These are phyloP conservation scores for Colletotrichum tabaci DNA, from an alignment of 2,329 filamentous ascomycete genomes.

Conservation along the genomic window DNA sequence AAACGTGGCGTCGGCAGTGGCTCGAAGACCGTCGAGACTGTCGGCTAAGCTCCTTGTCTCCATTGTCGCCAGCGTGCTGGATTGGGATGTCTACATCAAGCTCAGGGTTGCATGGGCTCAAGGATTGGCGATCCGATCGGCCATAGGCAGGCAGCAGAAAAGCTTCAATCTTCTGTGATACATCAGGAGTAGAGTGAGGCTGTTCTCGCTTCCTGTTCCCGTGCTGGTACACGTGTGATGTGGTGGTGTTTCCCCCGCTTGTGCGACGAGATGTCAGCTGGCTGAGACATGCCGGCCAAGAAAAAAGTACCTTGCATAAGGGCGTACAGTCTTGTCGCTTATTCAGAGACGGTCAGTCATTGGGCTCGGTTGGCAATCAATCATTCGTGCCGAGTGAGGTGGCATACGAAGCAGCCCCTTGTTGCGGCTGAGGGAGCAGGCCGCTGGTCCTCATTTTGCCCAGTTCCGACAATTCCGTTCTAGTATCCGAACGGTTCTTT, in stretches of 20 bases:
- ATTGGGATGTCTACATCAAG: neutral
- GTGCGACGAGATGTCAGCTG: neutral
- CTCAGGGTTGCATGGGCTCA: neutral
- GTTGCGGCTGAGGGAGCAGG: too few species aligned
- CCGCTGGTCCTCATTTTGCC: too few species aligned
- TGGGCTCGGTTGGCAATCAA: neutral
- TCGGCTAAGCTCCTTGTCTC: neutral
- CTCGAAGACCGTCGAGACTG: neutral
- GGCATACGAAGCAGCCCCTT: too few species aligned
- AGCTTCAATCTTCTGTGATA: neutral
- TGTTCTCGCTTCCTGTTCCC: neutral
- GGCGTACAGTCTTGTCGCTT: neutral
- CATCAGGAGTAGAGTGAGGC: neutral
- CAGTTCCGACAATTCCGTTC: too few species aligned
- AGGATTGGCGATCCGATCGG: neutral
- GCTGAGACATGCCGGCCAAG: neutral
- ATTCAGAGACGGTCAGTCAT: neutral
- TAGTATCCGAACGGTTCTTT: too few species aligned
- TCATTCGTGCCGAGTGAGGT: too few species aligned
- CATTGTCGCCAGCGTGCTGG: neutral
- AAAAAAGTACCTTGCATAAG: neutral
- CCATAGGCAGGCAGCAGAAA: too few species aligned
- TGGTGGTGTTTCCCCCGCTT: constrained; percentile 19
- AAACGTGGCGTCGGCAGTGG: constrained; percentile 10
- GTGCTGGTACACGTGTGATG: constrained; percentile 12